Evolutionary conservation across 176 grass and related monocot species (phyloP), one percentile per base, ranked within the genome.

Genomic region (Paspalum vaginatum): DNA sequence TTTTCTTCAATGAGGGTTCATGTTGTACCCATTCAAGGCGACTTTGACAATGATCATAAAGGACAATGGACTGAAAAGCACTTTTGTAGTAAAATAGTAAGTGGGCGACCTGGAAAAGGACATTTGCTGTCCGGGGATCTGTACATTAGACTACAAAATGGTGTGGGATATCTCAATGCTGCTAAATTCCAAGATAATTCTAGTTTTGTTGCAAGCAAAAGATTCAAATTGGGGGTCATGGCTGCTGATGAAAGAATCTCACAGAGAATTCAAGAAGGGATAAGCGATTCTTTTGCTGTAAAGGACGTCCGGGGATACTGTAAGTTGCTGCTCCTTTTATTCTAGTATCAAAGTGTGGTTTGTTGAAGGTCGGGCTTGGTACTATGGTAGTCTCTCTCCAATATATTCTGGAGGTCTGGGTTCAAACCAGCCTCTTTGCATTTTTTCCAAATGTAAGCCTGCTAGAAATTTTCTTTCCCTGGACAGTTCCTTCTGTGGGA

Each of bases 231-330:
- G 66, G 68, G 22, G 24, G 40, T 76, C 73, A 60, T 46, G 54
- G 73, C 55, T 16, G 55, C 0, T 11, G 55, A 76, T 76, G 2
- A 18, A 26, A 76, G 21, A 59, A 76, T 76, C 2, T 11, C 40
- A 0, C 54, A 76, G 11, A 76, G 55, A 60, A 61, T 76, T 60
- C 54, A 76, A 60, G 73, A 76, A 76, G 73, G 73, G 25, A 61
- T 76, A 26, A 60, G 54, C 3, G 55, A 60, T 45, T 44, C 73
- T 60, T 76, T 76, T 76, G 54, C 54, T 26, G 73, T 76, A 26
- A 76, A 26, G 40, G 73, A 76, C 9, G 16, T 44, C 26, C 54
- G 55, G 13, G 73, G 73, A 76, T 46, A 26, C 5, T 5, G 73
- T 76, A 10, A 61, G 73, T 60, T 44, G 11, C 14, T 58, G 40